Percentiles rank a stretch among this genome's conserved stretches.
phyloP scores from a whole-genome alignment of 306 rosid genomes.

The Glycine tomentella region DNA sequence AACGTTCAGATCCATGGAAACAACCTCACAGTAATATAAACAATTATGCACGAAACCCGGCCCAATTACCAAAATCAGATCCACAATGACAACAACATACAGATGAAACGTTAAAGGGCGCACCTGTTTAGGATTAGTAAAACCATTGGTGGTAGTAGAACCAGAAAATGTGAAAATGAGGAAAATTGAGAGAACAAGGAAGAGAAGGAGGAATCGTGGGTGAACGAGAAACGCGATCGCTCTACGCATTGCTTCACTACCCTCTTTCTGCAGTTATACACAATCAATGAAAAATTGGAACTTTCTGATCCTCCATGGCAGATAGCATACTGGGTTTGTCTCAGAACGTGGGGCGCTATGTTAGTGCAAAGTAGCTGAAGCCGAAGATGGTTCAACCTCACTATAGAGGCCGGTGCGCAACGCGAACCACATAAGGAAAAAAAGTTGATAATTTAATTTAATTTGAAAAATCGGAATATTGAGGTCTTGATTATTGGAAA shows the following conservation, averaged over 20 bases:
- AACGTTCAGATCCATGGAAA: conserved; percentile 12
- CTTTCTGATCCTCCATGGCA: conserved; percentile 29
- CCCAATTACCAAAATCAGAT: conserved; percentile 42
- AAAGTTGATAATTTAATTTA: neutral
- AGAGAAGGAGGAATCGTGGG: conserved; percentile 63
- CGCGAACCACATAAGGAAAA: neutral
- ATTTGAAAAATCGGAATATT: neutral
- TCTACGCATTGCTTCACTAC: conserved; percentile 58
- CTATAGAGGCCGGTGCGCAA: neutral
- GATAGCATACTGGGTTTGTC: conserved; percentile 33
- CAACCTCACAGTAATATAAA: neutral
- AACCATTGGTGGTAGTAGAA: neutral
- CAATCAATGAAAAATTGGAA: conserved; percentile 37
- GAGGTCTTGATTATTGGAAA: neutral
- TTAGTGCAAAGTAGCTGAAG: conserved; percentile 10
- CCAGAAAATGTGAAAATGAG: conserved; percentile 59
- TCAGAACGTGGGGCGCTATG: conserved; percentile 3
- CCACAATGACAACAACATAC: neutral
- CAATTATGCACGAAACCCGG: neutral
- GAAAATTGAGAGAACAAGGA: conserved; percentile 55
- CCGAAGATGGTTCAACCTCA: conserved; percentile 2
- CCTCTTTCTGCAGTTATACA: neutral
- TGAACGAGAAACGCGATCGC: conserved; percentile 63
- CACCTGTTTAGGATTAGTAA: conserved; percentile 34
- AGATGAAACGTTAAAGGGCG: neutral